These are phyloP conservation scores for Cystofilobasidium bisporidii DNA, from an alignment of 768 basidiomycete species.

Conservation along the genomic window DNA sequence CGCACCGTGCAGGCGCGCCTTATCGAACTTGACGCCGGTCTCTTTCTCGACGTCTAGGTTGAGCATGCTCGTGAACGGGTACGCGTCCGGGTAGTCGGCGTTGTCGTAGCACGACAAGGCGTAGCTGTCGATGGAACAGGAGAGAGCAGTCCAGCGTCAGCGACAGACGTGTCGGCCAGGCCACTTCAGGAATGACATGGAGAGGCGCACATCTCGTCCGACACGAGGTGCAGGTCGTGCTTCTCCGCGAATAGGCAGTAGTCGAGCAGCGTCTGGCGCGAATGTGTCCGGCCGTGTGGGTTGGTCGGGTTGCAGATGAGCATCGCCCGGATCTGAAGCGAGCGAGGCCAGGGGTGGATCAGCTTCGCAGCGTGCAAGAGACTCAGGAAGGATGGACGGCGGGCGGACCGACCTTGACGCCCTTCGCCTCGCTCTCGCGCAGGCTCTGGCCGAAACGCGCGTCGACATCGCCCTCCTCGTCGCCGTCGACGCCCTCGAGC, in stretches of 20 bases:
- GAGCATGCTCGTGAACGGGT: constrained; percentile 36
- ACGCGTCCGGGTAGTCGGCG: constrained; percentile 29
- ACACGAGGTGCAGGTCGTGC: constrained; percentile 37
- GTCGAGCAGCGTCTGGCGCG: constrained; percentile 35
- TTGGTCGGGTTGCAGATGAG: constrained; percentile 37
- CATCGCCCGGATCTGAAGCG: constrained; percentile 26
- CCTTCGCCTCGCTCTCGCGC: constrained; percentile 28
- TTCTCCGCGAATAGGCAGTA: constrained; percentile 38
- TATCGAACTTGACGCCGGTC: constrained; percentile 33
- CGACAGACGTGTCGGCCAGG: no score
- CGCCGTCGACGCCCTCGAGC: constrained; percentile 32
- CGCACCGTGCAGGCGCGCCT: constrained; percentile 35
- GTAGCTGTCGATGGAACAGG: no score
- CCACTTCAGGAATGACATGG: no score
- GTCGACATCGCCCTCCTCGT: constrained; percentile 29
- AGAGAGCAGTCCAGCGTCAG: no score
- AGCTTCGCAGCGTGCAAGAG: no score
- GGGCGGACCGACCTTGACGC: constrained; percentile 32
- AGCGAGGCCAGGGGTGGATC: no score
- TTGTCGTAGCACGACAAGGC: constrained; percentile 37
- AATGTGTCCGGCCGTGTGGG: constrained; percentile 34
- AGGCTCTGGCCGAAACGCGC: constrained; percentile 31
- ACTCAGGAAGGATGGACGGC: not conserved
- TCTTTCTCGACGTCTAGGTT: constrained; percentile 37
- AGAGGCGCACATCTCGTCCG: constrained; percentile 41